Evolutionary conservation across 2,329 filamentous ascomycete genomes (phyloP).

Genomic region (Raffaelea ambrosiae): DNA sequence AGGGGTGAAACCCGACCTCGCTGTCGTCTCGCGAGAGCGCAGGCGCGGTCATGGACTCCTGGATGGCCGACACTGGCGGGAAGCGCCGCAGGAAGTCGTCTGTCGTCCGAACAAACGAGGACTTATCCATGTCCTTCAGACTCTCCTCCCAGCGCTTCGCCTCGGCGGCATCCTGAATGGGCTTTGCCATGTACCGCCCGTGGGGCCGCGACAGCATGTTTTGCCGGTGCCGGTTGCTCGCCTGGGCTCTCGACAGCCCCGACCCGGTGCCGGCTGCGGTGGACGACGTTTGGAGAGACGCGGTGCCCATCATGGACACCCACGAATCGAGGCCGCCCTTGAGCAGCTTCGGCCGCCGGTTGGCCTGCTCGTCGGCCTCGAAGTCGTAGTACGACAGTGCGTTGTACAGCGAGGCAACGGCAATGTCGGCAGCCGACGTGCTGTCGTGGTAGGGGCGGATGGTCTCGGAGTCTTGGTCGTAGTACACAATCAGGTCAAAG

Average conservation of each 20-base stretch:
- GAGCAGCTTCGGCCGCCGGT: slow-evolving; percentile 64
- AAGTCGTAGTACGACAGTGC: slow-evolving; percentile 80
- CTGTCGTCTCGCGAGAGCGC: slow-evolving; percentile 9
- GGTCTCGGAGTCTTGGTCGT: slow-evolving; percentile 61
- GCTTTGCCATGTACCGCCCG: slow-evolving; percentile 46
- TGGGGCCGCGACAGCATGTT: slow-evolving; percentile 23
- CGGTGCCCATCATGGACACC: slow-evolving; percentile 69
- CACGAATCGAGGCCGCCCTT: slow-evolving; percentile 80
- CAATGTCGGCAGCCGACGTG: slow-evolving; percentile 26
- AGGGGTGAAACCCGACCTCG: background rate
- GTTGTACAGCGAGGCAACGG: slow-evolving; percentile 65
- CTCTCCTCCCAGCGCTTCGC: slow-evolving; percentile 72
- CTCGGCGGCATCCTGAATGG: slow-evolving; percentile 67
- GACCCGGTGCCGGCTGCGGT: slow-evolving; percentile 11
- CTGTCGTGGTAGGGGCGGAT: slow-evolving; percentile 32
- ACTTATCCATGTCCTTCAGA: slow-evolving; percentile 46
- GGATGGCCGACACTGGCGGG: slow-evolving; percentile 57
- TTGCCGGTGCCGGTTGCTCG: slow-evolving; percentile 19
- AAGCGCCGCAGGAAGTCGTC: slow-evolving; percentile 81
- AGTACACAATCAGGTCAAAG: slow-evolving; percentile 84
- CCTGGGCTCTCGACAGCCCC: slow-evolving; percentile 10
- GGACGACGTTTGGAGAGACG: slow-evolving; percentile 44
- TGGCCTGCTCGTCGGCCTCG: slow-evolving; percentile 7
- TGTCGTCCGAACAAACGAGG: slow-evolving; percentile 57
- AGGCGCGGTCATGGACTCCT: slow-evolving; percentile 50